Percentiles rank a stretch among this genome's conserved stretches.
phyloP scores from a whole-genome alignment of 345 rosid species.

The Bruguiera gymnorhiza region DNA sequence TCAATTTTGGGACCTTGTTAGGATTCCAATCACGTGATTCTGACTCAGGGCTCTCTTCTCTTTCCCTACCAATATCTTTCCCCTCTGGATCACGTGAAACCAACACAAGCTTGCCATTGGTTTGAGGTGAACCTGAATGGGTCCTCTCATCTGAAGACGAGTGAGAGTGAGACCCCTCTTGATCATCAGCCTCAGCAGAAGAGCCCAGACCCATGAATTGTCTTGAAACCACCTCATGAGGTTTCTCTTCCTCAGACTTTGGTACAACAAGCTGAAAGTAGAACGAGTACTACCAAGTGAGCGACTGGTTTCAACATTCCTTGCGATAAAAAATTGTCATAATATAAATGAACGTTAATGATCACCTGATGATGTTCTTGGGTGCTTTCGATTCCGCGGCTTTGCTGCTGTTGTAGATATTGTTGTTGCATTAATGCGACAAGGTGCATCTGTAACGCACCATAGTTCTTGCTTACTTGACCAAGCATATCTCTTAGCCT shows the following conservation, averaged over 20 bases:
- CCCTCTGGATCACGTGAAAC: slow-evolving; percentile 36
- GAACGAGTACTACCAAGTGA: too few species aligned
- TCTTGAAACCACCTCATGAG: slow-evolving; percentile 45
- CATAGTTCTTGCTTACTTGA: slow-evolving; percentile 66
- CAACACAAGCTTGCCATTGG: slow-evolving; percentile 25
- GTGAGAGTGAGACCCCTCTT: slow-evolving; percentile 26
- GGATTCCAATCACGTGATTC: slow-evolving; percentile 64
- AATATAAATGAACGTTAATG: background rate
- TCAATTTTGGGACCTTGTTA: slow-evolving; percentile 50
- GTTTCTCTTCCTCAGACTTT: slow-evolving; percentile 37
- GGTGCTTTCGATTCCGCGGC: slow-evolving; percentile 19
- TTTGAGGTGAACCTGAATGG: slow-evolving; percentile 46
- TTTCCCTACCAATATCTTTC: slow-evolving; percentile 51
- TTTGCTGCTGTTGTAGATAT: slow-evolving; percentile 29
- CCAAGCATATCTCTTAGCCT: slow-evolving; percentile 69
- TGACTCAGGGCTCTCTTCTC: slow-evolving; percentile 71
- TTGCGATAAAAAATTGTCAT: too few species aligned
- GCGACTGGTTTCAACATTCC: background rate
- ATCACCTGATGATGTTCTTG: slow-evolving; percentile 38
- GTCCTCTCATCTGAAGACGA: slow-evolving; percentile 83
- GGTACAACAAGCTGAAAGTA: slow-evolving; percentile 39
- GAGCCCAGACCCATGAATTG: slow-evolving; percentile 67
- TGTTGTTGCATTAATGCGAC: slow-evolving; percentile 54
- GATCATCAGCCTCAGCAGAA: slow-evolving; percentile 34
- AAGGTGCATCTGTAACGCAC: slow-evolving; percentile 63